A percentile compares a stretch with the other conserved stretches of the same genome.
Evolutionary conservation across 441 rosid genomes (phyloP).

Genomic region (Brassica hybrid): DNA sequence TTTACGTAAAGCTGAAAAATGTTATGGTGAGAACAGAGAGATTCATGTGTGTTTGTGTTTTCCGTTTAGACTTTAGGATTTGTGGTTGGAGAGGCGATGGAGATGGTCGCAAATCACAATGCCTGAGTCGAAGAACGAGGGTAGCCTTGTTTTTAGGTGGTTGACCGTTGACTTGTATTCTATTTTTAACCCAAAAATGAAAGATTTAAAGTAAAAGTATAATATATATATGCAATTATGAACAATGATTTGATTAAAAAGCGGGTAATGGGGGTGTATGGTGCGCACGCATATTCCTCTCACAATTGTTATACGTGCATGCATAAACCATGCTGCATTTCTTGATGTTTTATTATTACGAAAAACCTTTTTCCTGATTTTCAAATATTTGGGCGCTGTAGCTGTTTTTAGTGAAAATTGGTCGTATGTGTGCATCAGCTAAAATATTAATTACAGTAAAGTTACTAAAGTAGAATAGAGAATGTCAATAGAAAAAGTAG

Average conservation of each 20-base stretch:
- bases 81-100: slow-evolving; percentile 21
- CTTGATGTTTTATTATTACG: slow-evolving; percentile 6
- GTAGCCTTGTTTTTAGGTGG: slow-evolving; percentile 33
- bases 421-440: neutral
- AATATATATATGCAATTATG: neutral
- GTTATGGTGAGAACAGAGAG: slow-evolving; percentile 34
- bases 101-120: slow-evolving; percentile 11
- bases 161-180: slow-evolving; percentile 32
- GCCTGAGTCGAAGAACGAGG: slow-evolving; percentile 37
- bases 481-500: neutral
- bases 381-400: neutral
- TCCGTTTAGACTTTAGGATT: slow-evolving; percentile 33
- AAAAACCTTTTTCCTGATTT: neutral
- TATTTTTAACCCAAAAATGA: slow-evolving; percentile 25
- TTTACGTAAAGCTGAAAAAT: slow-evolving; percentile 22
- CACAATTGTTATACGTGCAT: slow-evolving; percentile 35
- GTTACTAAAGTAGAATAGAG: neutral
- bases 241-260: slow-evolving; percentile 23
- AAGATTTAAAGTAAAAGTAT: neutral
- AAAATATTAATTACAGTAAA: neutral
- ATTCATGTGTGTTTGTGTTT: slow-evolving; percentile 38
- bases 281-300: slow-evolving; percentile 40
- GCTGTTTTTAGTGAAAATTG: neutral
- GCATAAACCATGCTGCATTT: slow-evolving; percentile 33
- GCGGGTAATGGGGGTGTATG: slow-evolving; percentile 29